These are phyloP conservation scores for Candida nitratophila DNA, from an alignment of 805 yeast genomes.

Conservation along the genomic window DNA sequence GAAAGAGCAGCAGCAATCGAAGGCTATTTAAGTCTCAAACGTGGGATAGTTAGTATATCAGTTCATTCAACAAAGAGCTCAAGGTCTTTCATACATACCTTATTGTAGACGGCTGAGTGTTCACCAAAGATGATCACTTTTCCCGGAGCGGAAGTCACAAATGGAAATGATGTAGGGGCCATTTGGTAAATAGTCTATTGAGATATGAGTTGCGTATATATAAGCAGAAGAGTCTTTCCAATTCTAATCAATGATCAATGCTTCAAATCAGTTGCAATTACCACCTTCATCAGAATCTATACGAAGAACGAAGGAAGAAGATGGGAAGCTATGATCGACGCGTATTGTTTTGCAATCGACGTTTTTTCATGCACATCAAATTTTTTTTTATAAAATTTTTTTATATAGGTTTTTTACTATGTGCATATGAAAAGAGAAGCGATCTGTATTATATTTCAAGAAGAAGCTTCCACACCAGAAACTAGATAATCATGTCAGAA, in stretches of 20 bases:
- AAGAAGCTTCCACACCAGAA: no score
- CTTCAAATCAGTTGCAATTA: no score
- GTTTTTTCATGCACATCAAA: background rate
- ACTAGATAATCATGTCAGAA: background rate
- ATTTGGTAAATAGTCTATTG: no score
- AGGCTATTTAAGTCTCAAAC: conserved; percentile 46
- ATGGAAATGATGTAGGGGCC: conserved; percentile 34
- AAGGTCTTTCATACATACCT: conserved; percentile 33
- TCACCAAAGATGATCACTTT: conserved; percentile 95
- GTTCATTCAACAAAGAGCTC: background rate
- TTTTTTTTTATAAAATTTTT: background rate
- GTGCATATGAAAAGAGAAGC: no score
- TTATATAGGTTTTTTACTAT: background rate
- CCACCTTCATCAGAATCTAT: no score
- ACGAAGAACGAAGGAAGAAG: no score
- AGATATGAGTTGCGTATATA: no score
- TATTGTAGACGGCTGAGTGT: conserved; percentile 90
- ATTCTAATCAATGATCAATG: no score
- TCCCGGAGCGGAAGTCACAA: conserved; percentile 90
- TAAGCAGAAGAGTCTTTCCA: no score
- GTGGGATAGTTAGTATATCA: conserved; percentile 1
- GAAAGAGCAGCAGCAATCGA: conserved; percentile 95
- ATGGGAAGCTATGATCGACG: no score
- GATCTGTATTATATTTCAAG: no score
- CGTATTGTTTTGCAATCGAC: no score